A percentile compares a stretch with the other conserved stretches of the same genome.
Conservation (phyloP, 495 filamentous ascomycete genomes). For the Aspergillus incahuasiensis region DNA sequence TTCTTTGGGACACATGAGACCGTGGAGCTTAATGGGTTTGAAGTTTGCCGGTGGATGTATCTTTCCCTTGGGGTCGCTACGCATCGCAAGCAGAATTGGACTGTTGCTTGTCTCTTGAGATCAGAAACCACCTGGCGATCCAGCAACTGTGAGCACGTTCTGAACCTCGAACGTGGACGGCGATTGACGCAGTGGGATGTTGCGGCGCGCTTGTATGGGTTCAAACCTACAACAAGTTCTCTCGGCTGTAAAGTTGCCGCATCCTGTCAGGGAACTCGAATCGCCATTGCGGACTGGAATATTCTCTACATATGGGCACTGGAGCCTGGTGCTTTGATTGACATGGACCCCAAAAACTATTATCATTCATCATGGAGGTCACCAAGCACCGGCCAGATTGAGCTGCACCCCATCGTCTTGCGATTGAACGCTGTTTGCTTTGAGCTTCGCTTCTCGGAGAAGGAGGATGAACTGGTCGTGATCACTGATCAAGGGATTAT, state of each 20-base stretch:
- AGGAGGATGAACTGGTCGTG: conserved; percentile 40
- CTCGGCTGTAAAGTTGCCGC: conserved; percentile 41
- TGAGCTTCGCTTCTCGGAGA: conserved; percentile 32
- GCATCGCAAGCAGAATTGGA: conserved; percentile 36
- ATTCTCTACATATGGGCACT: conserved; percentile 43
- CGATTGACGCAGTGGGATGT: conserved; percentile 33
- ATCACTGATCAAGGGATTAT: conserved; percentile 46
- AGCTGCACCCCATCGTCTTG: conserved; percentile 32
- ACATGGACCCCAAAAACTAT: conserved; percentile 21
- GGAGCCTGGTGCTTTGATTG: conserved; percentile 33
- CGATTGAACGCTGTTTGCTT: conserved; percentile 39
- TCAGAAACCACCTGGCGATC: conserved; percentile 25
- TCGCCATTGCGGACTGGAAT: conserved; percentile 46
- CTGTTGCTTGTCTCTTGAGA: conserved; percentile 38
- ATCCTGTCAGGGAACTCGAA: conserved; percentile 33
- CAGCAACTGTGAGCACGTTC: conserved; percentile 29
- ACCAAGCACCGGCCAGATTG: conserved; percentile 18
- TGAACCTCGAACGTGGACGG: conserved; percentile 42
- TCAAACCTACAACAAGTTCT: conserved; percentile 30
- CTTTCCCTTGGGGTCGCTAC: conserved; percentile 39
- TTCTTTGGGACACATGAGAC: conserved; percentile 37
- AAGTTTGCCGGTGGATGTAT: conserved; percentile 37
- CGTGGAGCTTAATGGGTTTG: background rate
- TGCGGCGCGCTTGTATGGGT: conserved; percentile 41
- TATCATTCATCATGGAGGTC: conserved; percentile 30